Base-by-base conservation (phyloP, 2,329 filamentous ascomycete species). In the Tolypocladium album region DNA sequence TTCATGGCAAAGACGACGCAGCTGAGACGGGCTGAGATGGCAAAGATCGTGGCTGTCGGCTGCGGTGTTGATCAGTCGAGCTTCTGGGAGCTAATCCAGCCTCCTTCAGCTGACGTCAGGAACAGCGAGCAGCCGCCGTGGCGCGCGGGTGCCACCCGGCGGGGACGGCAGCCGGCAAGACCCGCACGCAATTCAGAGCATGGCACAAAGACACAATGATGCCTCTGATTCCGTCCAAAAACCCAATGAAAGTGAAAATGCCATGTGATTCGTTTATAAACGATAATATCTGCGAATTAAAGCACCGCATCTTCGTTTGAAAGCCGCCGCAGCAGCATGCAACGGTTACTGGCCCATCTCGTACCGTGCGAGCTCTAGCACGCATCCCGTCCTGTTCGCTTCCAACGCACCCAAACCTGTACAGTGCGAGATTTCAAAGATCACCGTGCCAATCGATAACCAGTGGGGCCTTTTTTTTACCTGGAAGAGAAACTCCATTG, bases 1-100 rank as follows among this genome's bases (percentile, higher is more conserved):
- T 81, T 84, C 85, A 88, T 87, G 56, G 59, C 71, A 64, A 43
- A 15, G 22, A 3, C 13, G 20, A 15, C 17, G 40, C 24, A 31
- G 40, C n/a, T 20, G 9, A 36, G 39, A 45, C 55, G 34, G 55
- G 31, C 8, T 3, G 11, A 15, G 11, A 2, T 12, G 5, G 31
- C 50, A 22, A 55, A 17, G 17, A 15, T 22, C 20, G 50, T 36
- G 50, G 31, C 13, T 55, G 2, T 11, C 31, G n/a, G 31, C 36
- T 8, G 31, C 31, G 8, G 20, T 22, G 50, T 5, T 55, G 50
- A 38, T 36, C 34, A n/a, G 31, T 38, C 20, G 2, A 55, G 31
- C 31, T 55, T n/a, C 31, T n/a, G 50, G 50, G 20, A 53, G 50
- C 50, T 36, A 34, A 20, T 1, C 24, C 4, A 24, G 45, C 22